Evolutionary conservation across 2,329 filamentous ascomycete genomes (phyloP), one percentile per base, ranked within the genome.

Genomic region (Colletotrichum nymphaeae): DNA sequence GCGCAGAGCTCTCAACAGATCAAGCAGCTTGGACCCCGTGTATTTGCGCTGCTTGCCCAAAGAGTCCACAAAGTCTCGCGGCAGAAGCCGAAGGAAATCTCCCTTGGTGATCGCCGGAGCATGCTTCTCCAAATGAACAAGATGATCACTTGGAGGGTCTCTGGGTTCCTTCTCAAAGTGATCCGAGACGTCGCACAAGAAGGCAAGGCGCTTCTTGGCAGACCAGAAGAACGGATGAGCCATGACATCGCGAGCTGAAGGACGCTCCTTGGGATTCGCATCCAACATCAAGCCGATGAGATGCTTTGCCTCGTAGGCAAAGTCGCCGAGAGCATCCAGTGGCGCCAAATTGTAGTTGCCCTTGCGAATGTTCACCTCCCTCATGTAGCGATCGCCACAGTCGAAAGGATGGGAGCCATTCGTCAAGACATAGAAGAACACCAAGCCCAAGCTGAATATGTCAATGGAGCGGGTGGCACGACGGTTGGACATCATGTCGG

Each of bases 391-490:
- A 79, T 97, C 95, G 69, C 97, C 95, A 75, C 95, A 95, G 80
- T 98, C 96, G 78, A 97, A 99, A 0, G 97, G 97, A 81, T 99
- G 97, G 1, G 89, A 91, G 19, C 97, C 97, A 75, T 95, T 94
- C 1, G 96, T 98, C 73, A 99, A 88, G n/a, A 98, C 95, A 81
- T 98, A 99, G 85, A 95, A 98, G 86, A 98, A 99, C n/a, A 99
- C 95, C 66, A 98, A 93, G 1, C 97, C 97, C 46, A 99, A 89
- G 0, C 95, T 98, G 85, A 99, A 99, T 30, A 99, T 98, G 80
- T 99, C 97, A 74, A 98, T 98, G 9, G 97, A 94, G 58, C 97
- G 93, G 58, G 97, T 99, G 7, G 97, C 96, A 64, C 97, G 93
- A 72, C 95, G 92, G 76, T 91, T 91, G 76, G 79, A 87, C 84